Evolutionary conservation across 805 yeast genomes (phyloP), one percentile per base, ranked within the genome.

Genomic region (Jamesozyma rosinii): DNA sequence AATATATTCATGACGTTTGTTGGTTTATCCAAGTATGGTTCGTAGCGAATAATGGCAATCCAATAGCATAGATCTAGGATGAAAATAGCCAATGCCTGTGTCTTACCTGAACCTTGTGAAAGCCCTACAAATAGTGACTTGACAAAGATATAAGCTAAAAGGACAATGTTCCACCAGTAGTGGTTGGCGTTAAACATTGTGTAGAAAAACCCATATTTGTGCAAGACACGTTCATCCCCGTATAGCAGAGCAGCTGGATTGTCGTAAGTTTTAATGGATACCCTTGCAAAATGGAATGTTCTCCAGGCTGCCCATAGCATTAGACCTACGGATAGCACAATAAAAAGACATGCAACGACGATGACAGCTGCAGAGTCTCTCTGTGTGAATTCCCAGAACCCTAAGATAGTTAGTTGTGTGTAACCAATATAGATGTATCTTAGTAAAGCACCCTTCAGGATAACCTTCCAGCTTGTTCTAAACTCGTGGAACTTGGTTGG

Each of bases 221-320:
- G 76, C 58, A 88, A 72, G 29, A 86, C 72, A 24, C 67, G 65
- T 37, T 79, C 70, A 55, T 89, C 83, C 46, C 95, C 95, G 56
- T 87, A 89, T 43, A 89, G 68, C 45, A 86, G 64, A 38, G 90
- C 95, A 17, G 95, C 95, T 0, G 96, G 89, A 51, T 90, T 88
- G 40, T 81, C 77, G 58, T 76, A 80, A 40, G 70, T 63, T 24
- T 61, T 56, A 36, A 78, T 66, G 0, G 96, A 87, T 44, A 61
- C 58, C 44, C 65, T 69, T 30, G 94, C 97, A 59, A 77, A 77
- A 34, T 61, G 52, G 43, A 70, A 59, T 14, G 88, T 82, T 65
- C 82, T 77, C 64, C 66, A 82, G 42, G 77, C 71, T 18, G 87
- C 73, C 77, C 81, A 81, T 1, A 69, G 65, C 68, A 86, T 67